Conservation (phyloP, 495 filamentous ascomycete species). For the Tuber aestivum region DNA sequence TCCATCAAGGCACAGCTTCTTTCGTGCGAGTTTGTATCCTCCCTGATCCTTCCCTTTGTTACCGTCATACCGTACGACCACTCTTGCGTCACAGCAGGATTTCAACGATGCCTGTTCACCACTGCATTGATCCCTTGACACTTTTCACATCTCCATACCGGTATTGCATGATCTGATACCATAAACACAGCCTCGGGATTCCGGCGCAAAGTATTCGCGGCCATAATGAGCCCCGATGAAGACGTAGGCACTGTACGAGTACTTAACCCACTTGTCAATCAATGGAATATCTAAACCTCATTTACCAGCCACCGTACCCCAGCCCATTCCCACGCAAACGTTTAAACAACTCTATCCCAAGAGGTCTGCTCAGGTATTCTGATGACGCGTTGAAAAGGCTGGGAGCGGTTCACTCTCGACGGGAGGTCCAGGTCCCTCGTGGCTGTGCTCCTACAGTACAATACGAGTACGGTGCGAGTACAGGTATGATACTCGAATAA, state of each 20-base stretch:
- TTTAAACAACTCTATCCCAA: background rate
- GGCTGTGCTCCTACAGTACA: background rate
- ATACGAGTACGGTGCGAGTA: too few relatives aligned
- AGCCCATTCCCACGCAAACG: background rate
- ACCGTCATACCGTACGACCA: too few relatives aligned
- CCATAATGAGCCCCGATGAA: background rate
- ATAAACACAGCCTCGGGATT: background rate
- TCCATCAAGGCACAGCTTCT: background rate
- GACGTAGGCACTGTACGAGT: background rate
- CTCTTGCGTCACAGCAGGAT: background rate
- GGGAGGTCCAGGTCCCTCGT: background rate
- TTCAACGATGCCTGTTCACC: background rate
- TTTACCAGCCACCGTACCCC: background rate
- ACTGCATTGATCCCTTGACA: background rate
- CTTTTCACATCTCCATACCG: background rate
- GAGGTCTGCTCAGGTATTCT: background rate
- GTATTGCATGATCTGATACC: too few relatives aligned
- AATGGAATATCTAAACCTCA: background rate
- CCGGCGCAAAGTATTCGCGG: background rate
- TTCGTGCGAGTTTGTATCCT: background rate
- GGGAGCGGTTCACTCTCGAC: background rate
- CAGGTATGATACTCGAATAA: too few relatives aligned
- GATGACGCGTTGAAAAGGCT: background rate
- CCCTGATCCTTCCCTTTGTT: background rate
- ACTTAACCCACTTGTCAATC: background rate